A percentile compares a stretch with the other conserved stretches of the same genome.
Evolutionary conservation across 2,329 filamentous ascomycete genomes (phyloP).

Genomic region (Verticillium nubilum): DNA sequence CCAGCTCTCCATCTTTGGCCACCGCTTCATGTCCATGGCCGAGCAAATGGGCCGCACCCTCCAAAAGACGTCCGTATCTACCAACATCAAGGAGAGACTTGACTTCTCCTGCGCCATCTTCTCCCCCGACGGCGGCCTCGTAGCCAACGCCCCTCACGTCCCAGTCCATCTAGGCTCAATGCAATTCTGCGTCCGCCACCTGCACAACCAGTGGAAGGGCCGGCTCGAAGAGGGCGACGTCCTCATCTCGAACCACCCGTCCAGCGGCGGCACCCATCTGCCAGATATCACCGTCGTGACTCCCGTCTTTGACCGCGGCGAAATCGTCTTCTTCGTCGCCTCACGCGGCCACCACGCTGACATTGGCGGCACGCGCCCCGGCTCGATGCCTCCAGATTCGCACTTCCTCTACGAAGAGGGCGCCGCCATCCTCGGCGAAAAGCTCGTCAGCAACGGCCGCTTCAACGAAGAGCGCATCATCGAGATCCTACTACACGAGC

Average conservation of each 20-base stretch:
- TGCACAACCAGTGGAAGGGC: slow-evolving; percentile 61
- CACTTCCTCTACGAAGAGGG: slow-evolving; percentile 61
- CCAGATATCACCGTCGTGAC: slow-evolving; percentile 36
- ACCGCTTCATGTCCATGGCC: slow-evolving; percentile 77
- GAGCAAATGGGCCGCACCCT: slow-evolving; percentile 75
- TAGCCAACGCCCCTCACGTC: slow-evolving; percentile 70
- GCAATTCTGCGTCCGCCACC: slow-evolving; percentile 68
- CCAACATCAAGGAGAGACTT: slow-evolving; percentile 73
- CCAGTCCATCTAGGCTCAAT: slow-evolving; percentile 75
- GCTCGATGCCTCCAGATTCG: slow-evolving; percentile 76
- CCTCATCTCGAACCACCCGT: slow-evolving; percentile 53
- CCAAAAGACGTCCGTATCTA: slow-evolving; percentile 71
- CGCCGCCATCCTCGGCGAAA: slow-evolving; percentile 57
- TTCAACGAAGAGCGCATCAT: slow-evolving; percentile 73
- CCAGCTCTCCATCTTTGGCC: slow-evolving; percentile 67
- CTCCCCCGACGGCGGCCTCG: slow-evolving; percentile 64
- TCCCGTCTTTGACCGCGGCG: slow-evolving; percentile 25
- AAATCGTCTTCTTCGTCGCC: slow-evolving; percentile 26
- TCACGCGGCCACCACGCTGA: slow-evolving; percentile 28
- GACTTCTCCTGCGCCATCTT: slow-evolving; percentile 78
- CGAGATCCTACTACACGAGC: slow-evolving; percentile 62
- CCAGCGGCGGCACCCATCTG: slow-evolving; percentile 25
- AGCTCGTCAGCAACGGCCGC: slow-evolving; percentile 69
- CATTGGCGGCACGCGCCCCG: slow-evolving; percentile 73
- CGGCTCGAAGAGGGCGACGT: slow-evolving; percentile 71